These are phyloP conservation scores for Sanghuangporus weigelae DNA, from an alignment of 1,284 basidiomycete genomes.

Conservation along the genomic window DNA sequence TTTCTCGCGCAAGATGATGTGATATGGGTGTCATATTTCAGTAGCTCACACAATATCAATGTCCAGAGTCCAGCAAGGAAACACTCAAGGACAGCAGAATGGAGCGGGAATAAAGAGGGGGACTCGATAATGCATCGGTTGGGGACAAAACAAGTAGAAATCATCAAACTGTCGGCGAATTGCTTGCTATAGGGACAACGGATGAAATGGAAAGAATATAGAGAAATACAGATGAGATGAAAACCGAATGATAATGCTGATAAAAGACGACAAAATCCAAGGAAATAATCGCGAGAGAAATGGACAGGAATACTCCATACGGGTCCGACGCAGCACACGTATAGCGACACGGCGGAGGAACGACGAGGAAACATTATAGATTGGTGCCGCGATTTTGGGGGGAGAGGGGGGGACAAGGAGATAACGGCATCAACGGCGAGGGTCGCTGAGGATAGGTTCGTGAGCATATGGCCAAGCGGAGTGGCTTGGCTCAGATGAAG, in stretches of 20 bases:
- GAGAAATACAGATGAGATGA: constrained; percentile 1
- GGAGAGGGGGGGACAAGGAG: not conserved
- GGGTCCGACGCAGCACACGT: constrained; percentile 2
- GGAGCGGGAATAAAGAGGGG: not conserved
- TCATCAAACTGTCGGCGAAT: not conserved
- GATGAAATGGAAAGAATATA: not conserved
- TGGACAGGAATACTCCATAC: not conserved
- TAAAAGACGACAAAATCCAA: not conserved
- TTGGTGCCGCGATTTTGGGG: not conserved
- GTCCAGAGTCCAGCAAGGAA: not conserved
- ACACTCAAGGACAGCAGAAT: not conserved
- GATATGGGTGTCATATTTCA: not conserved
- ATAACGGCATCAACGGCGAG: not conserved
- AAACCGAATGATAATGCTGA: constrained; percentile 5
- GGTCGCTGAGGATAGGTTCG: not conserved
- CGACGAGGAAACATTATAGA: not conserved
- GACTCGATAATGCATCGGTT: not conserved
- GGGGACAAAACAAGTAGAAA: not conserved
- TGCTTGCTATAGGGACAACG: not conserved
- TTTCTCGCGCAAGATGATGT: not conserved
- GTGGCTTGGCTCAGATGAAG: constrained; percentile 20
- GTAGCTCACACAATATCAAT: not conserved
- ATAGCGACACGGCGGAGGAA: not conserved
- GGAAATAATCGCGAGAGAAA: not conserved
- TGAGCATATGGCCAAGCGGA: not conserved